Conservation (phyloP, 495 filamentous ascomycete species). For the Trichoderma virens region DNA sequence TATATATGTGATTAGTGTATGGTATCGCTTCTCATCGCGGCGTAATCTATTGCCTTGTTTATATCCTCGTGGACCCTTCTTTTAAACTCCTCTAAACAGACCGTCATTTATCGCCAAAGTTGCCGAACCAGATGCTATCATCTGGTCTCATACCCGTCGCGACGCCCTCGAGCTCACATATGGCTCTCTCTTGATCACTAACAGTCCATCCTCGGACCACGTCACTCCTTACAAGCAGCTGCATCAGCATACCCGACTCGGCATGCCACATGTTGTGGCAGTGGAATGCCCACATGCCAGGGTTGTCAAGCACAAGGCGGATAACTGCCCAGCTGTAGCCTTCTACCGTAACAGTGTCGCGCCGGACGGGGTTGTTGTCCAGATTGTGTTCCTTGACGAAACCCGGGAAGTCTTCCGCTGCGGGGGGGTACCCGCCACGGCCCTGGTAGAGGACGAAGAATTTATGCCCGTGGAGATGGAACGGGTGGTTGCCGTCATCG, state of each 20-base stretch:
- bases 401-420: background rate
- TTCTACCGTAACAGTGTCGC: slow-evolving; percentile 34
- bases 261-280: slow-evolving; percentile 53
- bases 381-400: background rate
- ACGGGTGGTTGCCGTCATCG: slow-evolving; percentile 43
- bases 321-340: slow-evolving; percentile 37
- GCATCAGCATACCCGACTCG: slow-evolving; percentile 53
- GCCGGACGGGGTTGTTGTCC: slow-evolving; percentile 19
- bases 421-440: background rate
- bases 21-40: background rate
- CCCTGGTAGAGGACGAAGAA: slow-evolving; percentile 30
- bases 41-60: background rate
- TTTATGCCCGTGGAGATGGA: slow-evolving; percentile 53
- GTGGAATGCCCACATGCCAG: slow-evolving; percentile 47
- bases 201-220: background rate
- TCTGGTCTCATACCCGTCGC: background rate
- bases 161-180: background rate
- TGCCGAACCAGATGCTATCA: background rate
- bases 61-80: background rate
- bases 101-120: background rate
- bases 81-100: background rate
- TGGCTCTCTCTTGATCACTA: background rate
- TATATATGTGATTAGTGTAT: background rate
- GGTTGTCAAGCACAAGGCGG: slow-evolving; percentile 39
- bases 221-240: slow-evolving; percentile 32